A percentile compares a stretch with the other conserved stretches of the same genome.
These are phyloP conservation scores for Gaeumannomyces sp. DNA, from an alignment of 2,329 filamentous ascomycete genomes.

Conservation along the genomic window DNA sequence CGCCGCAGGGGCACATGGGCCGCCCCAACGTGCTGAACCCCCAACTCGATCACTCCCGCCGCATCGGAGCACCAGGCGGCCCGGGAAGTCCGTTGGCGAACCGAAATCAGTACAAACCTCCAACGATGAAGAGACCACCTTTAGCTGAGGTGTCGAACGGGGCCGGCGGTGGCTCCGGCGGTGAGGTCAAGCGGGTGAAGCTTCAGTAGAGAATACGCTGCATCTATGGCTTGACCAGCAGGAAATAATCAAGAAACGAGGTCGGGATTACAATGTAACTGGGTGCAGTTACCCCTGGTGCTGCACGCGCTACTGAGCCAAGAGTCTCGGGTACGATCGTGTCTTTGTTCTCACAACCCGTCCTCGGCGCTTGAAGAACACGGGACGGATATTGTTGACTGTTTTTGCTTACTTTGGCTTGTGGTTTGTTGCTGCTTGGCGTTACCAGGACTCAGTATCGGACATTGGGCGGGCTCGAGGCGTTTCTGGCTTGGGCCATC, in stretches of 20 bases:
- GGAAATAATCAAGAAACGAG: background rate
- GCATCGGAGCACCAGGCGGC: constrained; percentile 52
- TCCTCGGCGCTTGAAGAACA: background rate
- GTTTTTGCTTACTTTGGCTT: background rate
- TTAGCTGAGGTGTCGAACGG: constrained; percentile 47
- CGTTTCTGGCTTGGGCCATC: background rate
- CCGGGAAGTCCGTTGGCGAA: constrained; percentile 52
- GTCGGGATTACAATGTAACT: background rate
- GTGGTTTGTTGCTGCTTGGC: constrained; percentile 3
- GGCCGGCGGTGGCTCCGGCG: constrained; percentile 21
- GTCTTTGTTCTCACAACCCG: background rate
- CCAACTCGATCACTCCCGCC: constrained; percentile 45
- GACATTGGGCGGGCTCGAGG: background rate
- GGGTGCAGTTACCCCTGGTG: too few relatives aligned
- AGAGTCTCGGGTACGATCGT: background rate
- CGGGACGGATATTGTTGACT: background rate
- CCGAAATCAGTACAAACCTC: constrained; percentile 51
- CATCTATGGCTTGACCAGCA: background rate
- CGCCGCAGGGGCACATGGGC: constrained; percentile 10
- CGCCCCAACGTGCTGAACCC: constrained; percentile 44
- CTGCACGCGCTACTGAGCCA: background rate
- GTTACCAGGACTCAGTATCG: background rate
- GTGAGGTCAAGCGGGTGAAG: constrained; percentile 49
- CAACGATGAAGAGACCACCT: constrained; percentile 49
- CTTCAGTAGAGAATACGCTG: constrained; percentile 19